phyloP scores from a whole-genome alignment of 495 filamentous ascomycete genomes.

The Hyaloscypha bicolor region DNA sequence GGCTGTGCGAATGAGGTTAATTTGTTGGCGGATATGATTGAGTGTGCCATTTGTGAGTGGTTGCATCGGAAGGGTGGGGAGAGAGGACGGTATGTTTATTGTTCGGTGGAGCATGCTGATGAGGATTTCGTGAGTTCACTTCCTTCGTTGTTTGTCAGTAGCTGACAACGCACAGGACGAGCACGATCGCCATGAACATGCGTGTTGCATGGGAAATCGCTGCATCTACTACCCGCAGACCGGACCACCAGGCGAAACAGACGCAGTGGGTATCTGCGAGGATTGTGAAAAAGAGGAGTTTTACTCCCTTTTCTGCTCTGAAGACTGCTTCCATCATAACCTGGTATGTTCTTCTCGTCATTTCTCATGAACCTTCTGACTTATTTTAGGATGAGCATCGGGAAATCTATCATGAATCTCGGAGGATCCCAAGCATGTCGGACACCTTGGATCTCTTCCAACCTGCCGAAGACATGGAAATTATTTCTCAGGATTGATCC shows the following conservation, averaged over 20 bases:
- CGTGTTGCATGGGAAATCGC: conserved; percentile 24
- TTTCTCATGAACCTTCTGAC: background rate
- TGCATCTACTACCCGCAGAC: conserved; percentile 25
- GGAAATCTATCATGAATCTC: background rate
- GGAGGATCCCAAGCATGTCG: background rate
- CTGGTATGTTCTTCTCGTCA: conserved; percentile 15
- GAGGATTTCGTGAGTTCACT: conserved; percentile 42
- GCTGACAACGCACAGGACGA: conserved; percentile 15
- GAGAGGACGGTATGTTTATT: conserved; percentile 41
- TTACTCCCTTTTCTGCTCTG: conserved; percentile 27
- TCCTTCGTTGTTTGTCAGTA: background rate
- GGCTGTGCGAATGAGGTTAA: conserved; percentile 36
- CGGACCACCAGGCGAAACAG: conserved; percentile 15
- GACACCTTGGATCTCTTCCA: background rate
- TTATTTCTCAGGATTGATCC: background rate
- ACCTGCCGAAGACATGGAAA: background rate
- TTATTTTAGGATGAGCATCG: background rate
- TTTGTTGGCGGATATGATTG: conserved; percentile 34
- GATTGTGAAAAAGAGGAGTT: conserved; percentile 23
- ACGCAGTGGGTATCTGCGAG: conserved; percentile 27
- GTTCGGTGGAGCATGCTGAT: conserved; percentile 44
- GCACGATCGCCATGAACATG: conserved; percentile 27
- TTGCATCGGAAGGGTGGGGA: conserved; percentile 34
- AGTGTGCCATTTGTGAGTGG: conserved; percentile 44
- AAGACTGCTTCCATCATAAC: conserved; percentile 26